Evolutionary conservation across 495 filamentous ascomycete genomes (phyloP).

Genomic region (Letharia columbiana): DNA sequence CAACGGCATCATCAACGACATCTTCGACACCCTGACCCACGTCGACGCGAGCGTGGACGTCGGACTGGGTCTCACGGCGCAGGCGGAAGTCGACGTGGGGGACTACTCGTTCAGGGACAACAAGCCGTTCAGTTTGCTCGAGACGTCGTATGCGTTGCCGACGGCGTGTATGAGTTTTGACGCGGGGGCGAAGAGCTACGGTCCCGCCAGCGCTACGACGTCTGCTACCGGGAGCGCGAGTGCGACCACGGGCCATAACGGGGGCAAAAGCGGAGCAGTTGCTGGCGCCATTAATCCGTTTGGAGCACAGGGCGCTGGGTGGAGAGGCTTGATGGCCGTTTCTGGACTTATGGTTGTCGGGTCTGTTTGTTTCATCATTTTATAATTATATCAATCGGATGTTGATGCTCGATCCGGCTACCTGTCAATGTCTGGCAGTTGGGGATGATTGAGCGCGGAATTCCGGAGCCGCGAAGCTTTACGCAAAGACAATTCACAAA

Average conservation of each 20-base stretch:
- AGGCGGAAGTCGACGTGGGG: conserved; percentile 13
- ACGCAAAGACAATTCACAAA: too few relatives aligned
- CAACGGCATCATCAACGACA: conserved; percentile 17
- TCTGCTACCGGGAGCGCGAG: not conserved
- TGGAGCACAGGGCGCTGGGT: not conserved
- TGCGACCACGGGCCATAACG: not conserved
- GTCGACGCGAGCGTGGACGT: conserved; percentile 23
- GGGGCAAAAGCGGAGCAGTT: not conserved
- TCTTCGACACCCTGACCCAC: conserved; percentile 22
- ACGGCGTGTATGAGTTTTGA: conserved; percentile 27
- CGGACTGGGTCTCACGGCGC: conserved; percentile 22
- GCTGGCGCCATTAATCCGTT: not conserved
- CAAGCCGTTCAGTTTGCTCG: conserved; percentile 1
- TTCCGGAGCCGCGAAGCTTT: too few relatives aligned
- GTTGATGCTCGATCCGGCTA: too few relatives aligned
- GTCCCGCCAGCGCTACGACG: not conserved
- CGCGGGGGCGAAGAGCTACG: conserved; percentile 15
- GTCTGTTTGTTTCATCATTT: not conserved
- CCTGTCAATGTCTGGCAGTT: too few relatives aligned
- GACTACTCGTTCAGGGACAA: not conserved
- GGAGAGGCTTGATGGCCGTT: not conserved
- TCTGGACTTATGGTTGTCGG: not conserved
- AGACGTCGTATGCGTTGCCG: conserved; percentile 19
- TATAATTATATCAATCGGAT: not conserved
- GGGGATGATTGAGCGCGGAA: too few relatives aligned